Base-by-base conservation (phyloP, 2,329 filamentous ascomycete genomes). In the Fusarium agapanthi region DNA sequence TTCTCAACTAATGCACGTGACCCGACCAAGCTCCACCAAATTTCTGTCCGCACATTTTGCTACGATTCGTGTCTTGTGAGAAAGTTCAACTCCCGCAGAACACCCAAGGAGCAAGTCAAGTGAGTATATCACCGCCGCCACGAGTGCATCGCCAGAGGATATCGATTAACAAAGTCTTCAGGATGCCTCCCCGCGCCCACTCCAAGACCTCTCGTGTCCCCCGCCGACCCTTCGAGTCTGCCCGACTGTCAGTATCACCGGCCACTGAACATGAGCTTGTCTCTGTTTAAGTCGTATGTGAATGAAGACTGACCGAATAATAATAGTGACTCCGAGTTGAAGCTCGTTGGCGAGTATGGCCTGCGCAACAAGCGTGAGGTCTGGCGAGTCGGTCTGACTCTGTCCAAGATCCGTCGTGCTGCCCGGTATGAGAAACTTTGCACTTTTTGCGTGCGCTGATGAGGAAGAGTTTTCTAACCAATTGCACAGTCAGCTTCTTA, bases 391-490 rank as follows among this genome's bases (percentile, higher is more conserved):
- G 92, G 94, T 91, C 93, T 99, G 87, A 98, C 95, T 83, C 93
- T 99, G 84, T 98, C 96, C 89, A 98, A 98, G 93, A 99, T 99
- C 83, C 96, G 96, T 95, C 96, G 96, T 97, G 96, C 96, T 92
- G 96, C 96, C 86, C 96, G 96, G 95, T 98, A 93, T 69, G 82
- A 71, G 38, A 32, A 43, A 48, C 11, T 57, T 30, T 15, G 32
- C 35, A 51, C 43, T 56, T 59, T 48, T 22, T 45, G 22, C n/a
- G 56, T 57, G 50, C 40, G 37, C 34, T 37, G 60, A 37, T 40
- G 15, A 26, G 37, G 55, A 20, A 14, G 20, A 35, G 37, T 30
- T n/a, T 50, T 72, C 79, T 82, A 76, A 82, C 62, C 22, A 20
- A 6, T 2, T 22, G 47, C n/a, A 50, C 83, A 98, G 95, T 97